Evolutionary conservation across 2,329 filamentous ascomycete species (phyloP), one percentile per base, ranked within the genome.

Genomic region (Alternaria sp.): DNA sequence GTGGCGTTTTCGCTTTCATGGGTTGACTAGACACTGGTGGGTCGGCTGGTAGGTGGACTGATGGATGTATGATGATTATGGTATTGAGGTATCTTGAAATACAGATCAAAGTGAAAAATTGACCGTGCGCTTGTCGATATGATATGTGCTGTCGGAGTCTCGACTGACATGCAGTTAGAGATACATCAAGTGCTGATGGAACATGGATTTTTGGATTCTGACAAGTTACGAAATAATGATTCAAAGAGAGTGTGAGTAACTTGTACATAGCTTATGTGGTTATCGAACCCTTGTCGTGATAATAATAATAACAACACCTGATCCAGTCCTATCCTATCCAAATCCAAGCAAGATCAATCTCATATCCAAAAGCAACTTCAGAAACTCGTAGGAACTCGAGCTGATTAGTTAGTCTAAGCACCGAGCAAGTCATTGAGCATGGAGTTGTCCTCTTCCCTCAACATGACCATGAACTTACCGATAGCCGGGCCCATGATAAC

Each of bases 401-500:
- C n/a, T 17, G 36, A 40, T 40, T 11, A 17, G 36, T 11, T 6
- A 51, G n/a, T 40, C 19, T 49, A 62, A 36, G 50, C 56, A 25
- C 45, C 32, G 19, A 21, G 12, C 12, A 19, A 30, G 17, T 32
- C 19, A 5, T 54, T 23, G 19, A n/a, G n/a, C 26, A 66, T n/a
- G 5, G 36, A 10, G 36, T 40, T 40, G 36, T 40, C 36, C 15
- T 40, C n/a, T 9, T 40, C 36, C 36, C 36, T 40, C 36, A 17
- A 17, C 36, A 40, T 40, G 3, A 66, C 63, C 17, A 78, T 40
- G 17, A 65, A 55, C 65, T 74, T 68, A 36, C 66, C 67, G 21
- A 77, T 23, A n/a, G 64, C 66, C 3, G 75, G 63, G 2, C 83
- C 81, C 67, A 83, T 79, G 55, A 86, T 75, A n/a, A 87, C 70